Base-by-base conservation (phyloP, 2,329 filamentous ascomycete species). In the Aspergillus cejpii region DNA sequence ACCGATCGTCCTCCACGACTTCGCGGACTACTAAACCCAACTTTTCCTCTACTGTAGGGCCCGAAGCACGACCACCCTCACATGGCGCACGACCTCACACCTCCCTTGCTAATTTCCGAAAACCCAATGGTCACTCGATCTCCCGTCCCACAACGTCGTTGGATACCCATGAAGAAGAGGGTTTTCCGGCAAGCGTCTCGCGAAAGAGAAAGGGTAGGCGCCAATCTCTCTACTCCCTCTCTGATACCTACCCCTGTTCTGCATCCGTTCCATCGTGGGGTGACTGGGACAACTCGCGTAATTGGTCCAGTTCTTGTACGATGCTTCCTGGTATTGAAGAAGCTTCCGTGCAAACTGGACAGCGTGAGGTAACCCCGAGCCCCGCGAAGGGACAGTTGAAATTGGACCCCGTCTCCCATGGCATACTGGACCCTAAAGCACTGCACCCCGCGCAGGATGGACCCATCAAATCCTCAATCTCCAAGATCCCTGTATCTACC, bases 11-110 rank as follows among this genome's bases (percentile, higher is more conserved):
- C 5, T 66, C 71, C 5, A 70, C 73, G 21, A 64, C 68, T 14
- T 68, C 68, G 26, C 71, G 73, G 52, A 63, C 68, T 45, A 64
- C 69, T 39, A 68, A 69, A 42, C 73, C 68, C 50, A 73, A 70
- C 49, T 80, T 81, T 50, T 73, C 77, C 11, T 77, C 73, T 49
- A 83, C 78, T 55, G 63, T 80, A 21, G 79, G 81, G 1, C 72
- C 75, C 10, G 73, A 71, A 11, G 54, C 63, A 14, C 75, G 79
- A 51, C 70, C 76, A 11, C 64, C 69, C 5, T 63, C 69, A 47
- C 66, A 59, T 27, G 54, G 60, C 48, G 72, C 62, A 23, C 75
- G 78, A 43, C 72, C 77, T 2, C 72, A 78, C 49, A 73, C 77
- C 5, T 70, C 79, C 27, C 67, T 78, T 53, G 67, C 69, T 51